These are phyloP conservation scores for Ottelia alismoides DNA, from an alignment of 106 monocot genomes.

Conservation along the genomic window DNA sequence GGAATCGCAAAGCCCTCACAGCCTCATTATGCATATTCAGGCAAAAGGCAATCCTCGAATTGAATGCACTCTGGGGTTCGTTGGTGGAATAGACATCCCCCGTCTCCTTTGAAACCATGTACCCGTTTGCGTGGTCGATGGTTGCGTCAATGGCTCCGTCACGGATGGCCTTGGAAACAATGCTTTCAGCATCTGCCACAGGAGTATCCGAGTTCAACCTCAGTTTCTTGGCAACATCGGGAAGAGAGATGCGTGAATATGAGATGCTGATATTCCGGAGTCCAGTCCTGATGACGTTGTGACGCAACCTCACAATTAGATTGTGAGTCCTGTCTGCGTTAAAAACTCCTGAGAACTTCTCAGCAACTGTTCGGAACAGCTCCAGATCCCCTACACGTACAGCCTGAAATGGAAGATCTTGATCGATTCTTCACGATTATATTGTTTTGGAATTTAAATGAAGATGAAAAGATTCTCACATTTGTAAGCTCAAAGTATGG, in stretches of 20 bases:
- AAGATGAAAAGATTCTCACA: constrained; percentile 25
- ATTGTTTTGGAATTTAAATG: too few relatives aligned
- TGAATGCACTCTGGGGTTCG: constrained; percentile 88
- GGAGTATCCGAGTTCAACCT: constrained; percentile 64
- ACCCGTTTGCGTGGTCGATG: constrained; percentile 72
- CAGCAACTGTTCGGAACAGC: constrained; percentile 68
- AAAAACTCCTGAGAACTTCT: constrained; percentile 64
- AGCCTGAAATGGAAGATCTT: constrained; percentile 34
- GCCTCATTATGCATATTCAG: constrained; percentile 98
- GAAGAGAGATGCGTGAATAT: constrained; percentile 78
- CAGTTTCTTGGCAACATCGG: constrained; percentile 66
- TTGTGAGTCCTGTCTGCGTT: constrained; percentile 58
- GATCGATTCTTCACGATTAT: background rate
- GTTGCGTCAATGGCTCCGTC: constrained; percentile 95
- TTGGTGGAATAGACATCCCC: constrained; percentile 95
- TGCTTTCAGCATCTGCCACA: constrained; percentile 92
- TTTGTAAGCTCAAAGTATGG: constrained; percentile 98
- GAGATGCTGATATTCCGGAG: constrained; percentile 94
- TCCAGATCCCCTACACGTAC: constrained; percentile 95
- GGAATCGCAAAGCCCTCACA: constrained; percentile 79
- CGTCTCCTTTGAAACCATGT: constrained; percentile 96
- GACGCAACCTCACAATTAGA: constrained; percentile 87
- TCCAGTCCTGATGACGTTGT: constrained; percentile 97
- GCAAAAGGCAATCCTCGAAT: constrained; percentile 90
- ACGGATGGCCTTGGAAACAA: constrained; percentile 85